Evolutionary conservation across 345 rosid genomes (phyloP).

Genomic region (Dovyalis caffra): DNA sequence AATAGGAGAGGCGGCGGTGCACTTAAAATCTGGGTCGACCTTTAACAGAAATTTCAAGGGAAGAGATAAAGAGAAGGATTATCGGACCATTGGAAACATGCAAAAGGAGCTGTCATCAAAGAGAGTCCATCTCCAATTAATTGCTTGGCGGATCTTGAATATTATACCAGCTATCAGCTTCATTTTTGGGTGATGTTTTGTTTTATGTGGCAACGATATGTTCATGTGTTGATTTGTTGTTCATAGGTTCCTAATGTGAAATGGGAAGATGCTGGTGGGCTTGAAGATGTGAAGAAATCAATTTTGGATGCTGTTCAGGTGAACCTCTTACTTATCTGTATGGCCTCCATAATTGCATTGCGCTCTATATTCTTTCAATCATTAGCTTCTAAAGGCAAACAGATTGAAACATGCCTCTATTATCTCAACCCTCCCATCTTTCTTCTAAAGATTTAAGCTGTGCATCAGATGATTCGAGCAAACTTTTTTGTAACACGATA

Average conservation of each 20-base stretch:
- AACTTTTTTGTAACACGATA: not conserved
- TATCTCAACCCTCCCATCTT: not conserved
- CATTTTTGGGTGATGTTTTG: no score
- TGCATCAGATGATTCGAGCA: not conserved
- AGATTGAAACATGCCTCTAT: not conserved
- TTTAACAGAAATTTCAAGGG: no score
- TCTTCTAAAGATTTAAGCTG: not conserved
- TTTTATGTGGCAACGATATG: not conserved
- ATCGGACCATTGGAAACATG: no score
- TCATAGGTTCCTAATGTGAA: slow-evolving; percentile 83
- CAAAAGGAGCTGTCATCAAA: no score
- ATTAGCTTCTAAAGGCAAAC: not conserved
- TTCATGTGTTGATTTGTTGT: slow-evolving; percentile 16
- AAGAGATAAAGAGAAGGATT: no score
- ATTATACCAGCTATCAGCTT: no score
- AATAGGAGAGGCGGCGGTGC: no score
- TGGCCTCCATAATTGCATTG: not conserved
- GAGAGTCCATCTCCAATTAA: no score
- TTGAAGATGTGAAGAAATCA: slow-evolving; percentile 92
- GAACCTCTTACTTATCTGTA: slow-evolving; percentile 11
- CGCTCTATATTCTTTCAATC: not conserved
- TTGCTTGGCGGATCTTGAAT: no score
- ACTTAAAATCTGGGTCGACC: no score
- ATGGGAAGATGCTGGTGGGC: slow-evolving; percentile 99
- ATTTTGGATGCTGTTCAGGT: slow-evolving; percentile 96